Conservation (phyloP, 805 yeast genomes). For the Candida nonsorbophila region DNA sequence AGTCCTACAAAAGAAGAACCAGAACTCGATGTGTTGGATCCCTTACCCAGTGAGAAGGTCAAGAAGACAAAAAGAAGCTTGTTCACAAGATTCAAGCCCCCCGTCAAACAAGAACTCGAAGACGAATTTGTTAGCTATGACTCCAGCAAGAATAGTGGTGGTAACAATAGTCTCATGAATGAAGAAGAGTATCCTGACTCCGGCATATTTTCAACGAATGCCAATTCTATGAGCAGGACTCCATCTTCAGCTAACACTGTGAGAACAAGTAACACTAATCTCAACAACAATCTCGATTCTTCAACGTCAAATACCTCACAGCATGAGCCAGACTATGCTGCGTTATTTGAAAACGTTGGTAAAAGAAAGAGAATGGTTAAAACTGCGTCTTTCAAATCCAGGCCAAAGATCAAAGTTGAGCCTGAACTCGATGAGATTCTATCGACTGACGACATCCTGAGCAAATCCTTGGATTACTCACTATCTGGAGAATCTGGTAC, state of each 20-base stretch:
- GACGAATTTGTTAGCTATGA: slow-evolving; percentile 6
- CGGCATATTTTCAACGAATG: slow-evolving; percentile 5
- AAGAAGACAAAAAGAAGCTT: slow-evolving; percentile 29
- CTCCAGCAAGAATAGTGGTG: slow-evolving; percentile 7
- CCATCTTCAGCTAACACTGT: slow-evolving; percentile 17
- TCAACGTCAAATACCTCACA: slow-evolving; percentile 12
- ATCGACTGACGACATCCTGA: not conserved
- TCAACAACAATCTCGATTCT: slow-evolving; percentile 8
- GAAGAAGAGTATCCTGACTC: not conserved
- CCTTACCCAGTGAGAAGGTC: slow-evolving; percentile 18
- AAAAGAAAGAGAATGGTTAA: slow-evolving; percentile 29
- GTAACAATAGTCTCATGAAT: slow-evolving; percentile 8
- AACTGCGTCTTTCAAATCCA: slow-evolving; percentile 10
- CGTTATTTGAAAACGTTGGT: slow-evolving; percentile 39
- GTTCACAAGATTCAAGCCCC: slow-evolving; percentile 34
- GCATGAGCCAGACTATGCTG: slow-evolving; percentile 38
- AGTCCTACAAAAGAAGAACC: slow-evolving; percentile 17
- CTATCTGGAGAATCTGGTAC: slow-evolving; percentile 12
- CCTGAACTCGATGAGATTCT: slow-evolving; percentile 9
- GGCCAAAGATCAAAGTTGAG: slow-evolving; percentile 18
- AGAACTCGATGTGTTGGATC: slow-evolving; percentile 12
- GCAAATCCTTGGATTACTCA: slow-evolving; percentile 1
- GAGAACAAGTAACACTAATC: slow-evolving; percentile 6
- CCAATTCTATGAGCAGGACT: slow-evolving; percentile 13
- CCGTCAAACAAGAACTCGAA: slow-evolving; percentile 10